Evolutionary conservation across 2,329 filamentous ascomycete species (phyloP), one percentile per base, ranked within the genome.

Genomic region (Didymella glomerata): DNA sequence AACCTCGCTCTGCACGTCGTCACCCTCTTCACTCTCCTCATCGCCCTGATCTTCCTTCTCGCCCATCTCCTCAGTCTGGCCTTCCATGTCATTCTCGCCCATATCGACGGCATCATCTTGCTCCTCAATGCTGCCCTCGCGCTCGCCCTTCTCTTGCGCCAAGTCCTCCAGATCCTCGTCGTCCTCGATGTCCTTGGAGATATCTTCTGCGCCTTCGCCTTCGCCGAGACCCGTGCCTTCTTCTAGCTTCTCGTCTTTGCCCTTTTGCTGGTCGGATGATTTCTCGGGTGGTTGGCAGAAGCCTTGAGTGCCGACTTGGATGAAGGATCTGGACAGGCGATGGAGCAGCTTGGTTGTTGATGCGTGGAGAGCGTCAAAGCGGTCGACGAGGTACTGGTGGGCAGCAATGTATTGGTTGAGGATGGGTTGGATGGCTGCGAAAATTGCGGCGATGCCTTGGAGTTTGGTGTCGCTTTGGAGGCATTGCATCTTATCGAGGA

Each of bases 101-200:
- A 95, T 94, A 69, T 95, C 91, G n/a, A 95, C 89, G 0, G 91
- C 92, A 77, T 95, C 91, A 68, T 93, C 87, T 72, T 94, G 86
- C 66, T 93, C 88, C 65, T 93, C 89, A 54, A 93, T 89, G 16
- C 91, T 89, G 1, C 82, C 84, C 40, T 82, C 79, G 36, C 86
- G 82, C 63, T 90, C 73, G 16, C 66, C 78, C 45, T 91, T 89
- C 41, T 88, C 85, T 70, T 97, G 90, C 0, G 95, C 94, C 44
- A 99, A 82, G 67, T 99, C 95, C 0, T 91, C 88, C 4, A 99
- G 81, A 73, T 99, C 93, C 75, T 99, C 95, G 61, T 99, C 94
- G 16, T 94, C 90, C 63, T 91, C 88, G 46, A 99, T 90, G 71
- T 99, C 95, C 75, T 99, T 98, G 78, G 93, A 98, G 65, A 99